Evolutionary conservation across 1,139 yeast genomes (phyloP), one percentile per base, ranked within the genome.

Genomic region (Blastobotrys illinoisensis): DNA sequence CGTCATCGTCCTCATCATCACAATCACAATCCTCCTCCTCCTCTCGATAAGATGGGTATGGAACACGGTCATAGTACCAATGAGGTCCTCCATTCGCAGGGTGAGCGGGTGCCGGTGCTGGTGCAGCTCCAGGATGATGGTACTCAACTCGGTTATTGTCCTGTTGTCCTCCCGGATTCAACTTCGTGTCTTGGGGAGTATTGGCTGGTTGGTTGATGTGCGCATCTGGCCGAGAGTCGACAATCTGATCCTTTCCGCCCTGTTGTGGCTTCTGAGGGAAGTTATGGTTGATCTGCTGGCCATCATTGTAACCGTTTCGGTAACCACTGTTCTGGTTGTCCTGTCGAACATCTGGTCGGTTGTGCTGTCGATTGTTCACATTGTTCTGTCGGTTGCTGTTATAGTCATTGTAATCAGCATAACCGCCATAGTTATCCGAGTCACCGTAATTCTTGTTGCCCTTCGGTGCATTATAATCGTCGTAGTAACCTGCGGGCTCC

Each of bases 1-100:
- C 49, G 18, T 47, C 49, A 32, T 36, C 50, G 19, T 40, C 47
- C 9, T 32, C 32, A 19, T 26, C 45, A 20, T 52, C 54, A 16
- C 24, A 49, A 21, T 46, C 49, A 16, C 48, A 46, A 7, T 46
- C 50, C 3, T 44, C 44, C 13, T 49, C 40, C 2, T 44, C 44
- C 13, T 49, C 40, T 3, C 21, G 16, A 11, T 26, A 26, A 11
- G 9, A 32, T n/a, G 40, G 40, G 13, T 32, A 32, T 11, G 40
- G 40, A 3, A 32, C 40, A 2, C 40, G 40, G 40, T 32, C 40
- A 32, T 32, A 32, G 40, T 32, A 32, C 40, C 40, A 32, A 32
- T 32, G 40, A 3, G 40, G 40, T 2, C 40, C 13, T 2, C 32
- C 32, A 26, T 5, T 11, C 11, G 9, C 32, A 9, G 32, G 40